Percentiles rank a stretch among this genome's conserved stretches.
phyloP scores from a whole-genome alignment of 148 eudicot genomes.

The Rhododendron henanense region DNA sequence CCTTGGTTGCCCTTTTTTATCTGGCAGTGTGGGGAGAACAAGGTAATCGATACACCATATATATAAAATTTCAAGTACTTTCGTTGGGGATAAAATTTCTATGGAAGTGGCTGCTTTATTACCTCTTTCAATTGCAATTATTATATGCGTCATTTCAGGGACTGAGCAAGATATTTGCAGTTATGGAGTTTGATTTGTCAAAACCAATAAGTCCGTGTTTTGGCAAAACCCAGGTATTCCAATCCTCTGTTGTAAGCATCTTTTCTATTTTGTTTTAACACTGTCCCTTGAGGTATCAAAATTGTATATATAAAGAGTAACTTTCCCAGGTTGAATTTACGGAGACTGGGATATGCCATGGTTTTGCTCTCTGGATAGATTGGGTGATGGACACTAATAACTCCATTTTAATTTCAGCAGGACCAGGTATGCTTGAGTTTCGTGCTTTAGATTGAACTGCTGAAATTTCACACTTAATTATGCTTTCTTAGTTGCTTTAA shows the following conservation, averaged over 20 bases:
- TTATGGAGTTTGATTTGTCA: constrained; percentile 79
- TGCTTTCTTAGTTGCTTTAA: not conserved
- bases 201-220: constrained; percentile 55
- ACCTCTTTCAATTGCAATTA: not conserved
- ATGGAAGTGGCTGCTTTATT: not conserved
- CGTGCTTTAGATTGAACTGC: not conserved
- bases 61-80: not conserved
- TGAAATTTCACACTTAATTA: not conserved
- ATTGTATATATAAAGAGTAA: not conserved
- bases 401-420: constrained; percentile 51
- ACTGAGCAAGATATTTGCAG: constrained; percentile 46
- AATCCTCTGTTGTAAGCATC: not conserved
- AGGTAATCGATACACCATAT: constrained; percentile 33
- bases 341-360: constrained; percentile 68
- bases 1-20: constrained; percentile 66
- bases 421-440: constrained; percentile 59
- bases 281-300: not conserved
- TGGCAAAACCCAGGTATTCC: constrained; percentile 55
- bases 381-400: constrained; percentile 64
- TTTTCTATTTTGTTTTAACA: not conserved
- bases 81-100: not conserved
- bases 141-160: constrained; percentile 34
- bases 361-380: constrained; percentile 90
- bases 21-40: constrained; percentile 80
- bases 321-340: constrained; percentile 54